Conservation (phyloP, 1,284 basidiomycete species). For the Boletus semigastroideus region DNA sequence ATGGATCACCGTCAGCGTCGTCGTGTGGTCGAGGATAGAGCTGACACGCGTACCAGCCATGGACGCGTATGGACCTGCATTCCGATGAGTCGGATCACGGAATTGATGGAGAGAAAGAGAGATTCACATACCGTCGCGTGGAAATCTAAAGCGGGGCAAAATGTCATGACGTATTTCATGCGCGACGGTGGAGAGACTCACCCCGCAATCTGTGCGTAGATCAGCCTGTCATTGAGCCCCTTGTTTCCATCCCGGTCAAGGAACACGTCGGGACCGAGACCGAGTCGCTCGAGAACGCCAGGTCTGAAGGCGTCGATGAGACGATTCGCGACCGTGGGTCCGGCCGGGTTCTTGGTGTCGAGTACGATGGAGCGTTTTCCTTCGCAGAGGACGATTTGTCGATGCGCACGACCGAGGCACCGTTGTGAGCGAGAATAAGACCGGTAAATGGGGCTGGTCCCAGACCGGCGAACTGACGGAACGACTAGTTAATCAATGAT, state of each 20-base stretch:
- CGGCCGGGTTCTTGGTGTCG: conserved; percentile 61
- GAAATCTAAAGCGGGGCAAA: conserved; percentile 43
- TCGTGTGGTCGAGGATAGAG: background rate
- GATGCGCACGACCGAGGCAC: conserved; percentile 75
- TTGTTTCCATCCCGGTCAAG: conserved; percentile 43
- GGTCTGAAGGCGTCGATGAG: conserved; percentile 85
- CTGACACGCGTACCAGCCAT: conserved; percentile 58
- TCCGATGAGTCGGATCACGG: conserved; percentile 16
- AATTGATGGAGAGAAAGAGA: conserved; percentile 2
- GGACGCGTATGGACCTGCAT: conserved; percentile 57
- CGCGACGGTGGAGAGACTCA: conserved; percentile 34
- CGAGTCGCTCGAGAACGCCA: conserved; percentile 77
- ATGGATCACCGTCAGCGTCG: conserved; percentile 8
- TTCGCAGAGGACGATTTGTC: conserved; percentile 62
- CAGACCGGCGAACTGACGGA: conserved; percentile 73
- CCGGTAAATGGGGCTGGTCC: conserved; percentile 82
- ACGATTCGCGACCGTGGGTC: conserved; percentile 55
- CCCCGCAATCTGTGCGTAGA: conserved; percentile 71
- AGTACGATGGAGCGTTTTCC: conserved; percentile 74
- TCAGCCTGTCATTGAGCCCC: conserved; percentile 57
- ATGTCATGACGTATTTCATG: background rate
- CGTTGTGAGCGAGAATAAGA: conserved; percentile 79
- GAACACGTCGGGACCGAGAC: conserved; percentile 76
- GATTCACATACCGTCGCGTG: conserved; percentile 48
- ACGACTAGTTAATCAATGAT: conserved; percentile 1